A percentile compares a stretch with the other conserved stretches of the same genome.
Evolutionary conservation across 2,329 filamentous ascomycete genomes (phyloP).

Genomic region (Sporothrix euskadiensis): DNA sequence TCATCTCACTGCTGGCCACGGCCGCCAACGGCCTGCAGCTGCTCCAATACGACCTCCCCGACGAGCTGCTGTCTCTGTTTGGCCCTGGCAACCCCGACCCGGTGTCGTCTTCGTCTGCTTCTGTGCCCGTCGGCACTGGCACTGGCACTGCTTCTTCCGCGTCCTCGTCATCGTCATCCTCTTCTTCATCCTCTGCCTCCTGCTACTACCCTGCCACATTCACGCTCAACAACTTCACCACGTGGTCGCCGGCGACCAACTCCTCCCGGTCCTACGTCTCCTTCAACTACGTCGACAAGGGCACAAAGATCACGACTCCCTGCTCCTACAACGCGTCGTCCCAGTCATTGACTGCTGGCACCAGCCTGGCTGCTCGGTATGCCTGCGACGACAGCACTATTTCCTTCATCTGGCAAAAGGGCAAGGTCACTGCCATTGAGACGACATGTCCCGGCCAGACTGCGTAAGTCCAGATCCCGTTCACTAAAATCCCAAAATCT

Average conservation of each 20-base stretch:
- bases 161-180: background rate
- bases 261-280: constrained; percentile 39
- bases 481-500: background rate
- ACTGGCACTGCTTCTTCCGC: background rate
- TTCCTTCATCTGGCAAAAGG: constrained; percentile 48
- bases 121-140: background rate
- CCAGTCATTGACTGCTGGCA: constrained; percentile 37
- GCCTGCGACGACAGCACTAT: constrained; percentile 46
- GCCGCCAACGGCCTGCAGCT: constrained; percentile 2
- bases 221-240: constrained; percentile 43
- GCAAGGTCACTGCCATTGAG: constrained; percentile 48
- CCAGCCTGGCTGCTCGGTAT: constrained; percentile 42
- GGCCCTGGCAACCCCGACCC: background rate
- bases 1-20: constrained; percentile 9
- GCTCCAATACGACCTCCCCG: constrained; percentile 25
- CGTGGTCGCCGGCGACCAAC: constrained; percentile 39
- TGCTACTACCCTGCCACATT: constrained; percentile 39
- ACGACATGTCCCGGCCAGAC: constrained; percentile 43
- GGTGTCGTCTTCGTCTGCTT: background rate
- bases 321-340: constrained; percentile 51
- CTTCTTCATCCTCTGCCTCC: background rate
- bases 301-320: constrained; percentile 44
- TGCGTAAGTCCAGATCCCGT: background rate
- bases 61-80: constrained; percentile 21
- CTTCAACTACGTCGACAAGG: constrained; percentile 47